Base-by-base conservation (phyloP, 805 yeast genomes). In the Wickerhamomyces subpelliculosus region DNA sequence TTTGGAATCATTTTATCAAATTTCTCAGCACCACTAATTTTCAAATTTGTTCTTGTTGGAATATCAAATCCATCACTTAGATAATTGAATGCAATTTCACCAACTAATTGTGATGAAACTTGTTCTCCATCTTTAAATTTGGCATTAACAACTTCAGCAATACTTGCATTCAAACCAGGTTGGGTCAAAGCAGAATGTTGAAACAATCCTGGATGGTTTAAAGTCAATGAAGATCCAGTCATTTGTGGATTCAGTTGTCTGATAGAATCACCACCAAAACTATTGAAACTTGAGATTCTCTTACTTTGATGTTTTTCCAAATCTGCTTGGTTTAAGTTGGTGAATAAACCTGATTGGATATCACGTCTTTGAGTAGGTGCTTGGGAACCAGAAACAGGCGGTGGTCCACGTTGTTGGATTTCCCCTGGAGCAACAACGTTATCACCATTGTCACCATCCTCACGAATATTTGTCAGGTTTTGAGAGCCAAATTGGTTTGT, bases 101-200 rank as follows among this genome's bases (percentile, higher is more conserved):
- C 97, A 39, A 82, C 71, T 11, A 80, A 69, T 53, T 80, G 78
- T 8, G 86, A 73, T 26, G 75, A 70, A 11, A 60, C 57, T 27
- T 80, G 63, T 32, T 62, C 61, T 16, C 94, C 95, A 52, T 80
- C 85, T 45, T 73, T 76, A 59, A 80, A 80, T 16, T 73, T 70
- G 5, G 87, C 95, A 54, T 78, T 80, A 45, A 86, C 68, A 11
- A 84, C 78, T 62, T 90, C 97, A n/a, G 93, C 89, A 45, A 88
- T 66, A 34, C 94, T 82, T 3, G 89, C 79, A 50, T 81, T 85
- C 47, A 90, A 65, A 3, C 93, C 94, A n/a, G 77, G 72, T 32
- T 52, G 41, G 12, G 72, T 62, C 48, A 69, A 55, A 21, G 73
- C 66, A 27, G 80, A 71, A 54, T 75, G 83, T 44, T 65, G 73